Evolutionary conservation across 2,329 filamentous ascomycete species (phyloP).

Genomic region (Rhynchosporium graminicola): DNA sequence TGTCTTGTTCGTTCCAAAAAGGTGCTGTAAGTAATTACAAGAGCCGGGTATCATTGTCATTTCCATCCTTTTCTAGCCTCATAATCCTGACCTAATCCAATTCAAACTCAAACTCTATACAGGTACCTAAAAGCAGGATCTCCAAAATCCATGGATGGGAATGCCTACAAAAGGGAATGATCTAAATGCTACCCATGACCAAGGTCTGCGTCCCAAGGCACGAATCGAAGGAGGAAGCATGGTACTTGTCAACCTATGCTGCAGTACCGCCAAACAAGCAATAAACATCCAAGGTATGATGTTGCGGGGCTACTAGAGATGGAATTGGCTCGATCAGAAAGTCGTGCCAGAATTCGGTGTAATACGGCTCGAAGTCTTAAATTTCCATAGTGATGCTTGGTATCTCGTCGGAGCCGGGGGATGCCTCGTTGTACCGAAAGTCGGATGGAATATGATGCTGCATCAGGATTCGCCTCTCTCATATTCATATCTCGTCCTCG

Average conservation of each 20-base stretch:
- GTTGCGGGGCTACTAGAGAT: constrained; percentile 30
- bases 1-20: neutral
- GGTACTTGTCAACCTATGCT: constrained; percentile 24
- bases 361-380: constrained; percentile 31
- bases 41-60: constrained; percentile 22
- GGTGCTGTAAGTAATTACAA: constrained; percentile 19
- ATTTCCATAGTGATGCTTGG: constrained; percentile 23
- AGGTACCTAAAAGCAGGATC: constrained; percentile 4
- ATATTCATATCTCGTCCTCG: neutral
- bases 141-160: constrained; percentile 3
- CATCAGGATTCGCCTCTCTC: neutral
- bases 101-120: constrained; percentile 7
- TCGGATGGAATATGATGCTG: constrained; percentile 17
- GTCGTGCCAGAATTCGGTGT: constrained; percentile 34
- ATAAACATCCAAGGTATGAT: constrained; percentile 31
- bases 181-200: constrained; percentile 13
- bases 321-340: constrained; percentile 37
- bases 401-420: constrained; percentile 10
- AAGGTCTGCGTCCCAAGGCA: constrained; percentile 35
- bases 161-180: neutral
- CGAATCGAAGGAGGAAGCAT: constrained; percentile 29
- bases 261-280: constrained; percentile 32
- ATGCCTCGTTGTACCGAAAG: constrained; percentile 20
- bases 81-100: neutral
- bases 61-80: neutral